phyloP scores from a whole-genome alignment of 257 asterid species.

The Petunia axillaris region DNA sequence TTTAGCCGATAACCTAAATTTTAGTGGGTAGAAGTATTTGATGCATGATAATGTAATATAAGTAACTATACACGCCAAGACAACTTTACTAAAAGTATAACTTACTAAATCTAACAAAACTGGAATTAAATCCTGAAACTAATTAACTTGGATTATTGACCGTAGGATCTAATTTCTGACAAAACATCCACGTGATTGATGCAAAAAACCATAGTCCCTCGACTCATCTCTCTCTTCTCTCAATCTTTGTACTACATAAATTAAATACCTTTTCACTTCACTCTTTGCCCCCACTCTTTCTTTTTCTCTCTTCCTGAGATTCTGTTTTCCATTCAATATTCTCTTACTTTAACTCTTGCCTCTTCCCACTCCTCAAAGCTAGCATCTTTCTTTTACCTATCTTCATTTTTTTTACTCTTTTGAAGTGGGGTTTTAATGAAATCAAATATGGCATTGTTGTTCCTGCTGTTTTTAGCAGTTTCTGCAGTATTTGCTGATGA shows the following conservation, averaged over 20 bases:
- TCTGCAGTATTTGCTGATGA: constrained; percentile 80
- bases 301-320: constrained; percentile 12
- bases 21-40: too few relatives aligned
- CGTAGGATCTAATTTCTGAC: constrained; percentile 63
- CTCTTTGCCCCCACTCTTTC: constrained; percentile 29
- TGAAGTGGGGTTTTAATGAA: constrained; percentile 7
- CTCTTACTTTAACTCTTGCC: constrained; percentile 8
- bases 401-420: constrained; percentile 18
- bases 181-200: constrained; percentile 46
- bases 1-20: too few relatives aligned
- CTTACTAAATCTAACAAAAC: constrained; percentile 12
- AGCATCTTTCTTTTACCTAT: constrained; percentile 25
- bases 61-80: too few relatives aligned
- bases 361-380: constrained; percentile 18
- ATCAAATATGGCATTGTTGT: constrained; percentile 40
- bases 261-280: constrained; percentile 41
- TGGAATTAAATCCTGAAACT: constrained; percentile 12
- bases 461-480: constrained; percentile 49
- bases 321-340: constrained; percentile 22
- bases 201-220: constrained; percentile 15
- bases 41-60: too few relatives aligned
- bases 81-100: too few relatives aligned
- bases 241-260: neutral
- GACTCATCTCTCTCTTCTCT: constrained; percentile 31
- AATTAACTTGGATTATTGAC: constrained; percentile 41